These are phyloP conservation scores for Termitomyces sp. DNA, from an alignment of 768 basidiomycete species.

Conservation along the genomic window DNA sequence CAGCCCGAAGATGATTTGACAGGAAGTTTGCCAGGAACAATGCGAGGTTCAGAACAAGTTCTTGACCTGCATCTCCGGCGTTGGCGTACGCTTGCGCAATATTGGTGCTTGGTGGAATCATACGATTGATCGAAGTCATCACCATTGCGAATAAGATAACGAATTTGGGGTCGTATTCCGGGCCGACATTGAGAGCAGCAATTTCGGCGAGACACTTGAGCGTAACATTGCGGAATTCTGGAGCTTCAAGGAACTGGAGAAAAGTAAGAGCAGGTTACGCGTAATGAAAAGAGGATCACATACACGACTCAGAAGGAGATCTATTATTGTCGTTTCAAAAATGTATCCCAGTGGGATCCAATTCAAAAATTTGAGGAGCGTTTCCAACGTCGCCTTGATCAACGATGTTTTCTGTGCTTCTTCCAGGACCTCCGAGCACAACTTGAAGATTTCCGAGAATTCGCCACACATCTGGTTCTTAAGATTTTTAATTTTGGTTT, in stretches of 20 bases:
- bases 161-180: conserved; percentile 98
- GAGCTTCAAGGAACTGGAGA: conserved; percentile 86
- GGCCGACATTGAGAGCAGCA: conserved; percentile 87
- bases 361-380: conserved; percentile 90
- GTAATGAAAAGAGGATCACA: conserved; percentile 24
- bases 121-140: conserved; percentile 94
- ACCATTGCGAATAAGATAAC: conserved; percentile 97
- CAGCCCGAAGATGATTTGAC: conserved; percentile 86
- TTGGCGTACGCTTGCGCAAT: conserved; percentile 89
- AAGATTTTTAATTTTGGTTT: conserved; percentile 93
- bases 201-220: conserved; percentile 97
- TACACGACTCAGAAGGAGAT: conserved; percentile 86
- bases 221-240: conserved; percentile 96
- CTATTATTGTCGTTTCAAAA: conserved; percentile 97
- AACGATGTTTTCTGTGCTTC: conserved; percentile 95
- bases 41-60: conserved; percentile 94
- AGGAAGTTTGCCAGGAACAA: conserved; percentile 98
- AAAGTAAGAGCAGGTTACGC: conserved; percentile 5
- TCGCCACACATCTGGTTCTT: conserved; percentile 98
- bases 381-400: conserved; percentile 93
- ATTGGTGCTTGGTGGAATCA: conserved; percentile 94
- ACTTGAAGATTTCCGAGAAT: conserved; percentile 95
- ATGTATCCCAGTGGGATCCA: conserved; percentile 99
- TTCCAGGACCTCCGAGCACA: conserved; percentile 94
- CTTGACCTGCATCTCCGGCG: conserved; percentile 89